Evolutionary conservation across 441 rosid genomes (phyloP), one percentile per base, ranked within the genome.

Genomic region (Arabidopsis lyrata): DNA sequence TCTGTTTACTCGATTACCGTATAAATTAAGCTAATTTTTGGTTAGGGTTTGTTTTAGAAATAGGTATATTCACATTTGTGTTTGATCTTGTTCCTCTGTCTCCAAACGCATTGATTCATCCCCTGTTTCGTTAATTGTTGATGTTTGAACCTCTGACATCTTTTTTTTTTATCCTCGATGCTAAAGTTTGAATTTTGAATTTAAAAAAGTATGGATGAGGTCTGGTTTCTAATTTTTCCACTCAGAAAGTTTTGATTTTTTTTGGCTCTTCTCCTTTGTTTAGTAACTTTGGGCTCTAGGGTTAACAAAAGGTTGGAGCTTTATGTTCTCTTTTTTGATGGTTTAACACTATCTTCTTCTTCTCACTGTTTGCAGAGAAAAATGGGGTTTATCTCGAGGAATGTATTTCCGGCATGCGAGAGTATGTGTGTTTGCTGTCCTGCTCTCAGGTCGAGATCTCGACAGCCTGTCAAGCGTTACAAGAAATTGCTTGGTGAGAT

Each of bases 371-470:
- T 81, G 49, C 76, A 63, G 64, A 91, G 79, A 82, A 53, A 24
- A 24, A 95, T 96, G 99, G 99, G 99, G 60, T 55, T 88, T 77
- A 85, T 96, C 78, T 96, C 99, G 36, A 84, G 98, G 86, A 91
- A 89, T 77, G 77, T 96, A 67, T 91, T 93, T 77, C 99, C 99
- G 53, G 98, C 98, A 29, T 96, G 99, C 65, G 99, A 82, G 86
- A 91, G 86, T 85, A 91, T 96, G 93, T 96, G 98, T 72, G 87
- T 96, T 6, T 96, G 99, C 77, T 96, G 98, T 82, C 99, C 99
- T 74, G 97, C 99, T 74, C 83, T 96, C 85, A 89, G 97, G 85
- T 87, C 99, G 22, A 90, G 98, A 86, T 96, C 99, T 78, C 88
- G 97, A 42, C 98, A 96, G 79, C 99, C 99, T 0, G 99, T 93